A percentile compares a stretch with the other conserved stretches of the same genome.
phyloP scores from a whole-genome alignment of 495 filamentous ascomycete species.

The Apiosordaria backusii region DNA sequence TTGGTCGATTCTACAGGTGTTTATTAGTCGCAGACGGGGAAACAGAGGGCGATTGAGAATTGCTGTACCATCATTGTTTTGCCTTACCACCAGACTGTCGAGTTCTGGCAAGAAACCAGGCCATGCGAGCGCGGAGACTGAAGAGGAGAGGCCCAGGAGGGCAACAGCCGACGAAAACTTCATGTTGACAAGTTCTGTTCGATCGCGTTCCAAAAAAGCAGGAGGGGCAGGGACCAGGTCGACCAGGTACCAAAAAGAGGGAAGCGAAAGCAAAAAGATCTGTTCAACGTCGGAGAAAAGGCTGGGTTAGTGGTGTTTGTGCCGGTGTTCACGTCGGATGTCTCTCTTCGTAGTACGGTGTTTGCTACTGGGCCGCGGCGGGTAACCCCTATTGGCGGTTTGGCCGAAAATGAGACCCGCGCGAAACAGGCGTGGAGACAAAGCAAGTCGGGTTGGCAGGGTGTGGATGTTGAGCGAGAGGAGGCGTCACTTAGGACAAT shows the following conservation, averaged over 20 bases:
- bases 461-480: conserved; percentile 3
- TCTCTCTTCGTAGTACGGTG: conserved; percentile 22
- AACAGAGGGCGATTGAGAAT: not conserved
- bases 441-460: conserved; percentile 8
- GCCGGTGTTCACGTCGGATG: conserved; percentile 14
- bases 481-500: not conserved
- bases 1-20: conserved; percentile 14
- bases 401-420: conserved; percentile 25
- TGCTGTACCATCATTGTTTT: conserved; percentile 31
- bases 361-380: conserved; percentile 18
- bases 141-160: conserved; percentile 33
- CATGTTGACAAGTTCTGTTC: conserved; percentile 22
- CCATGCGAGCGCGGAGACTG: conserved; percentile 33
- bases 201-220: not conserved
- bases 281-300: conserved; percentile 30
- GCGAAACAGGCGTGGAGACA: conserved; percentile 19
- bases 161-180: conserved; percentile 33
- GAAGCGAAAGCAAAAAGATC: conserved; percentile 1
- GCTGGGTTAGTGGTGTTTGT: conserved; percentile 17
- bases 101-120: conserved; percentile 37
- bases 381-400: conserved; percentile 27
- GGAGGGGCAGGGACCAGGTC: not conserved
- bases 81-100: conserved; percentile 38
- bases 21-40: not conserved
- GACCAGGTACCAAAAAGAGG: not conserved